Conservation (phyloP, 768 basidiomycete genomes). For the Goffeauzyma gilvescens region DNA sequence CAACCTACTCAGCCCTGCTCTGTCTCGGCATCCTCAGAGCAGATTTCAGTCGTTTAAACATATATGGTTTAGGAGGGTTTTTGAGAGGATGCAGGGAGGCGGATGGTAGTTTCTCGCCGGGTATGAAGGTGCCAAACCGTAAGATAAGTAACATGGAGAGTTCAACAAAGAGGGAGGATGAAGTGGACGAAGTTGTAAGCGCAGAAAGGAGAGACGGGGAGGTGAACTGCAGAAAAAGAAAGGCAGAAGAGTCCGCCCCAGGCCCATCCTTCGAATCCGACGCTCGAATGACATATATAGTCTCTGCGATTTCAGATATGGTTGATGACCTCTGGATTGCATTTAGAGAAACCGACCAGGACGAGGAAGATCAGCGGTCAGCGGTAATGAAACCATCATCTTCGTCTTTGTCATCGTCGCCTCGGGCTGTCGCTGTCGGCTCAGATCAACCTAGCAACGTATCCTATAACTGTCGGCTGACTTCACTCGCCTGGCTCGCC, state of each 20-base stretch:
- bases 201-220: too few relatives aligned
- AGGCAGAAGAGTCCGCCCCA: not conserved
- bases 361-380: slow-evolving; percentile 20
- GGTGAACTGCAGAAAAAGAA: too few relatives aligned
- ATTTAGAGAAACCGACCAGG: too few relatives aligned
- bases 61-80: slow-evolving; percentile 47
- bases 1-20: slow-evolving; percentile 80
- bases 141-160: too few relatives aligned
- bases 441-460: slow-evolving; percentile 24
- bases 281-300: slow-evolving; percentile 7
- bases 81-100: slow-evolving; percentile 51
- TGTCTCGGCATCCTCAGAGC: slow-evolving; percentile 73
- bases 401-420: slow-evolving; percentile 47
- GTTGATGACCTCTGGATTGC: too few relatives aligned
- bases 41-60: slow-evolving; percentile 53
- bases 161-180: too few relatives aligned
- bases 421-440: slow-evolving; percentile 45
- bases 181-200: too few relatives aligned
- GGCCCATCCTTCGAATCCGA: slow-evolving; percentile 3
- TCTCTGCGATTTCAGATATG: slow-evolving; percentile 38
- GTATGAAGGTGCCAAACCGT: too few relatives aligned
- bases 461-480: slow-evolving; percentile 36
- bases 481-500: slow-evolving; percentile 16
- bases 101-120: slow-evolving; percentile 43
- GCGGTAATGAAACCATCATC: too few relatives aligned